phyloP scores from a whole-genome alignment of 1,284 basidiomycete genomes.

The Sanghuangporus sanghuang region DNA sequence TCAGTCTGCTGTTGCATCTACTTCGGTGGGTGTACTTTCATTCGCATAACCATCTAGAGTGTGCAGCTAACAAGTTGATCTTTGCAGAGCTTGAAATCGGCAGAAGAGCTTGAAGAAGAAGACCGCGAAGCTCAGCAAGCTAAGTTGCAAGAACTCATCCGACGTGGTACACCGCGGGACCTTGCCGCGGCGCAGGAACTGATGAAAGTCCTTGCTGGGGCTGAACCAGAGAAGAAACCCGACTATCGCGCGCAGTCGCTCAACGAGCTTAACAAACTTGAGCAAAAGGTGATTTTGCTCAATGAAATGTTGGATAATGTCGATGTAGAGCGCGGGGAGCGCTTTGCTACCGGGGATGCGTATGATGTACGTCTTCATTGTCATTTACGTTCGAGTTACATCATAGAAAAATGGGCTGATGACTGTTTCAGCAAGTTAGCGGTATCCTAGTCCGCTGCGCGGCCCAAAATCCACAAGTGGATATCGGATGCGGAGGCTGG shows the following conservation, averaged over 20 bases:
- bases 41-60: neutral
- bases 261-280: constrained; percentile 90
- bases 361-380: constrained; percentile 67
- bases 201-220: constrained; percentile 95
- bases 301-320: constrained; percentile 98
- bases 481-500: constrained; percentile 86
- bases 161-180: constrained; percentile 93
- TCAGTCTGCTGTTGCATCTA: constrained; percentile 40
- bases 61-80: neutral
- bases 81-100: constrained; percentile 81
- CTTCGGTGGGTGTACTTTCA: constrained; percentile 37
- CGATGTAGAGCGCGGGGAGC: constrained; percentile 62
- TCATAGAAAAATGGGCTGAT: neutral
- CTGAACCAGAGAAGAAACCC: constrained; percentile 90
- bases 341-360: constrained; percentile 83
- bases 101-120: constrained; percentile 95
- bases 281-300: constrained; percentile 88
- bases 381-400: constrained; percentile 5
- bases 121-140: constrained; percentile 94
- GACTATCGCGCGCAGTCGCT: constrained; percentile 90
- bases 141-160: constrained; percentile 96
- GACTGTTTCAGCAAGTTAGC: constrained; percentile 74
- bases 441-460: constrained; percentile 74
- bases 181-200: constrained; percentile 94
- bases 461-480: constrained; percentile 98